Conservation (phyloP, 1,284 basidiomycete species). For the Pseudozyma thailandica region DNA sequence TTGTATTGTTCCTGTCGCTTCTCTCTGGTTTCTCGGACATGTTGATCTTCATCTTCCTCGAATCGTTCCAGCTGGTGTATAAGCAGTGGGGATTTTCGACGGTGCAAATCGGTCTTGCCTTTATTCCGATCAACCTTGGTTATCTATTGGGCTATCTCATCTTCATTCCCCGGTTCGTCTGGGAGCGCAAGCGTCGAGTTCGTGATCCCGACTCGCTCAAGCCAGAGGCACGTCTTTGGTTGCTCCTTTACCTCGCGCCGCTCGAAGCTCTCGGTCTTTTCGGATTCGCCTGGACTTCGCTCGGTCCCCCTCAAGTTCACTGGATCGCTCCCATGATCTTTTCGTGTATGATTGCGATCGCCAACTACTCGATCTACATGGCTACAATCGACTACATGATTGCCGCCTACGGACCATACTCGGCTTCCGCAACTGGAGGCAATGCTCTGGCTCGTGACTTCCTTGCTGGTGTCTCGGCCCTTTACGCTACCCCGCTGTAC, state of each 20-base stretch:
- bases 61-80: slow-evolving; percentile 69
- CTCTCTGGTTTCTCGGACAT: slow-evolving; percentile 69
- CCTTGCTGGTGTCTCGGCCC: slow-evolving; percentile 69
- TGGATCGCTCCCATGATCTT: slow-evolving; percentile 71
- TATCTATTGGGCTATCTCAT: slow-evolving; percentile 68
- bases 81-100: slow-evolving; percentile 69
- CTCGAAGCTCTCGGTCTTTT: slow-evolving; percentile 69
- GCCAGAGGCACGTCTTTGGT: slow-evolving; percentile 69
- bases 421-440: slow-evolving; percentile 68
- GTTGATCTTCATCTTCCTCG: slow-evolving; percentile 70
- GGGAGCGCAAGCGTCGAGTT: slow-evolving; percentile 56
- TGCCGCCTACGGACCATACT: slow-evolving; percentile 69
- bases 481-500: slow-evolving; percentile 69
- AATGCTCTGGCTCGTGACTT: slow-evolving; percentile 67
- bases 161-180: slow-evolving; percentile 67
- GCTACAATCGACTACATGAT: slow-evolving; percentile 70
- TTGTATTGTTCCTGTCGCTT: slow-evolving; percentile 69
- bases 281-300: slow-evolving; percentile 70
- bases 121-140: slow-evolving; percentile 69
- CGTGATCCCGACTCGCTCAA: slow-evolving; percentile 56
- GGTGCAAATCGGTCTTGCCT: slow-evolving; percentile 66
- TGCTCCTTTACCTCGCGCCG: slow-evolving; percentile 68
- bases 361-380: slow-evolving; percentile 66
- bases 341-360: slow-evolving; percentile 68
- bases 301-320: slow-evolving; percentile 67